Conservation (phyloP, 2,329 filamentous ascomycete genomes). For the Neofusicoccum laricinum region DNA sequence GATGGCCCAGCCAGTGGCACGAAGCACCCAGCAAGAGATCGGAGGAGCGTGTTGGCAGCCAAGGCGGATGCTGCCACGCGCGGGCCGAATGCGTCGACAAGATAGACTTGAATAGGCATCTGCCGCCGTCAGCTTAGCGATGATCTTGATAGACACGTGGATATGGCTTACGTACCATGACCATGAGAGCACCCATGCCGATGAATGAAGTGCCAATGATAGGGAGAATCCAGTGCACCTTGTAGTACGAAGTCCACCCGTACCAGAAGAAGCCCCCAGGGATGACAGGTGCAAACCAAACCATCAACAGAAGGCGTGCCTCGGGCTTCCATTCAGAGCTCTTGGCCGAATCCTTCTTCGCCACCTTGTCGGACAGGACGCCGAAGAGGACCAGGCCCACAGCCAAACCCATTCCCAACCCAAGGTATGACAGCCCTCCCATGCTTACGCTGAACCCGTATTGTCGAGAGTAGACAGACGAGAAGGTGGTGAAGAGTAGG, state of each 20-base stretch:
- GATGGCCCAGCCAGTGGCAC: conserved; percentile 22
- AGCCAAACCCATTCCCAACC: conserved; percentile 10
- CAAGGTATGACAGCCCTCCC: conserved; percentile 10
- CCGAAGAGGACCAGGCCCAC: conserved; percentile 1
- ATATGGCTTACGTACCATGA: background rate
- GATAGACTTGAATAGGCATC: conserved; percentile 30
- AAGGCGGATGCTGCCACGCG: conserved; percentile 33
- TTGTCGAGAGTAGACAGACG: conserved; percentile 8
- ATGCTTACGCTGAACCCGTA: conserved; percentile 6
- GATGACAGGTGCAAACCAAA: conserved; percentile 27
- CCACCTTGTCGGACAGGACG: background rate
- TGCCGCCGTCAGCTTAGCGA: background rate
- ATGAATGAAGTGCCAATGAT: background rate
- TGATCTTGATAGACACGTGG: background rate
- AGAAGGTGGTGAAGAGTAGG: conserved; percentile 23
- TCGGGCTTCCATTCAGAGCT: conserved; percentile 7
- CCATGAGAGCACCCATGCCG: background rate
- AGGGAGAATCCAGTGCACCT: background rate
- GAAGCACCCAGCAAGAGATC: conserved; percentile 19
- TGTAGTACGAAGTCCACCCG: conserved; percentile 22
- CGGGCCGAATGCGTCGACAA: conserved; percentile 33
- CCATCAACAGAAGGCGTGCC: conserved; percentile 18
- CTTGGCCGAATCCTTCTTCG: background rate
- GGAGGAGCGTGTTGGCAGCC: conserved; percentile 27
- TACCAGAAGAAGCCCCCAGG: conserved; percentile 42